Conservation (phyloP, 2,329 filamentous ascomycete species). For the Daldinia sp. region DNA sequence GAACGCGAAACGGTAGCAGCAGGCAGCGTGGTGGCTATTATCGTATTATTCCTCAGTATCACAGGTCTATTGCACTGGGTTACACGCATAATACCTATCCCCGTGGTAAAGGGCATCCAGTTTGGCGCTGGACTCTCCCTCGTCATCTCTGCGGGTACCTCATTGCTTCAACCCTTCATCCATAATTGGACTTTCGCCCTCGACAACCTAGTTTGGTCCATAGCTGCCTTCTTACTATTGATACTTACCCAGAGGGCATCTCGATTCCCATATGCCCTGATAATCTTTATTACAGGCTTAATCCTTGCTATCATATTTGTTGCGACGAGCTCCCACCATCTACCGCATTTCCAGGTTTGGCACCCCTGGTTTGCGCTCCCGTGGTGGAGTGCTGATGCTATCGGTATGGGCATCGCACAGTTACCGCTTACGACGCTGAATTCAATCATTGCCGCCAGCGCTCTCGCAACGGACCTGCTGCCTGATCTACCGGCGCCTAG, state of each 20-base stretch:
- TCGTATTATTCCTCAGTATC: conserved; percentile 80
- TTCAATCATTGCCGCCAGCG: conserved; percentile 88
- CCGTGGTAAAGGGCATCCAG: conserved; percentile 94
- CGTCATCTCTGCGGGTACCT: conserved; percentile 79
- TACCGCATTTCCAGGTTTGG: conserved; percentile 71
- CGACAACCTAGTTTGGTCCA: conserved; percentile 83
- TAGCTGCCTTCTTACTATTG: conserved; percentile 79
- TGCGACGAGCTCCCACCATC: conserved; percentile 46
- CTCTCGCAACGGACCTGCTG: conserved; percentile 81
- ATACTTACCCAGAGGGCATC: conserved; percentile 74
- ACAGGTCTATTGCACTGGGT: conserved; percentile 84
- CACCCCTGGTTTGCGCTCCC: conserved; percentile 65
- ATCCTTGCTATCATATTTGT: conserved; percentile 68
- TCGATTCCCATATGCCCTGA: conserved; percentile 81
- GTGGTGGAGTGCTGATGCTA: conserved; percentile 56
- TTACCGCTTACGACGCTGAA: conserved; percentile 93
- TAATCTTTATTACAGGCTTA: conserved; percentile 77
- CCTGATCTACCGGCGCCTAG: conserved; percentile 75
- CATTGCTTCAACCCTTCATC: conserved; percentile 72
- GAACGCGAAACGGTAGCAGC: conserved; percentile 82
- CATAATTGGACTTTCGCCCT: conserved; percentile 73
- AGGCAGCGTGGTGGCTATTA: conserved; percentile 80
- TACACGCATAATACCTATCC: conserved; percentile 80
- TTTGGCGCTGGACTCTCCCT: conserved; percentile 89
- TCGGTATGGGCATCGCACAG: conserved; percentile 80